Evolutionary conservation across 768 basidiomycete species (phyloP).

Genomic region (Macrolepiota fuliginosa): DNA sequence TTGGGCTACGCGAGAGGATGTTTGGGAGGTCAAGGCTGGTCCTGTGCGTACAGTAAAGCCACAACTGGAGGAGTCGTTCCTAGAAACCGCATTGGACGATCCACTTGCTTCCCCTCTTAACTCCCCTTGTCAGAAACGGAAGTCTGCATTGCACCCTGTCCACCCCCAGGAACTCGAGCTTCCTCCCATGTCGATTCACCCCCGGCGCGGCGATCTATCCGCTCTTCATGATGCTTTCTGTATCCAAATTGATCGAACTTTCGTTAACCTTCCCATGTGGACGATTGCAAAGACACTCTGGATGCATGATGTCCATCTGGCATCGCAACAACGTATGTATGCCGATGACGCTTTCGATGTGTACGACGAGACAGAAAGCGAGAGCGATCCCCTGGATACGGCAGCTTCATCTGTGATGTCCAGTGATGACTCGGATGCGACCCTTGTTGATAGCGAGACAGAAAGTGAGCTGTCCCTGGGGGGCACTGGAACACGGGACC

Average conservation of each 20-base stretch:
- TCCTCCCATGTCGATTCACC: conserved; percentile 44
- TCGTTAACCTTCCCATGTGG: conserved; percentile 56
- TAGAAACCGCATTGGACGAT: conserved; percentile 5
- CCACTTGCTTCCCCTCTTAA: not conserved
- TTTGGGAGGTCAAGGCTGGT: conserved; percentile 34
- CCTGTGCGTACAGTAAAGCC: conserved; percentile 13
- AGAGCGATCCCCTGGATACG: conserved; percentile 23
- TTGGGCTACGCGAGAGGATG: conserved; percentile 56
- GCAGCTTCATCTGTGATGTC: conserved; percentile 29
- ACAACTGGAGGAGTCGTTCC: conserved; percentile 8
- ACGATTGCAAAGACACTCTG: conserved; percentile 68
- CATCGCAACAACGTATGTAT: conserved; percentile 16
- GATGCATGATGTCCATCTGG: conserved; percentile 54
- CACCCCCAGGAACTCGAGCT: conserved; percentile 13
- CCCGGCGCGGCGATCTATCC: conserved; percentile 62
- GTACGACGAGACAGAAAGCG: conserved; percentile 23
- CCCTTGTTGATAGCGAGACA: conserved; percentile 50
- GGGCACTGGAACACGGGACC: not conserved
- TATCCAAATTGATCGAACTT: conserved; percentile 55
- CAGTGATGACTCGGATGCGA: conserved; percentile 55
- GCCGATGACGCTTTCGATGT: conserved; percentile 6
- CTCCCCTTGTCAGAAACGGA: not conserved
- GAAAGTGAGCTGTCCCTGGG: conserved; percentile 25
- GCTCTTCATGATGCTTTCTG: conserved; percentile 58
- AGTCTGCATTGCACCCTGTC: conserved; percentile 2